Conservation (phyloP, 495 filamentous ascomycete species). For the Hyphodiscus hymeniophilus region DNA sequence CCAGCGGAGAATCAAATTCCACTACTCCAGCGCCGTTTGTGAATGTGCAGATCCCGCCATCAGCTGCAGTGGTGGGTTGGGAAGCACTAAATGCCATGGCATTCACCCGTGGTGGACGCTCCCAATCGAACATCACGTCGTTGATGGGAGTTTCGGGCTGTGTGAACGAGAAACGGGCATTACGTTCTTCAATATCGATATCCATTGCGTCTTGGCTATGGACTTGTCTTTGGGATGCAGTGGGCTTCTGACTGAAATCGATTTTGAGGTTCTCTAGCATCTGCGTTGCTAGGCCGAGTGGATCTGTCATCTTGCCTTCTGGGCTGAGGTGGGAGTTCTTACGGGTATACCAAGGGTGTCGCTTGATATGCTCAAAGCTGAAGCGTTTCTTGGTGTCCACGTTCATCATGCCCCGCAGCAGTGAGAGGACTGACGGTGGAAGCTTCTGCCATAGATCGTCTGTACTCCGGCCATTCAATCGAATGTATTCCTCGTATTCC, state of each 20-base stretch:
- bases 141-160: constrained; percentile 59
- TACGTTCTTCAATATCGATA: constrained; percentile 33
- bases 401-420: constrained; percentile 90
- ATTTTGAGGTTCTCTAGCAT: constrained; percentile 93
- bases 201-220: constrained; percentile 44
- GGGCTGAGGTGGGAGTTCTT: constrained; percentile 64
- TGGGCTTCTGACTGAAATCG: constrained; percentile 67
- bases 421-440: constrained; percentile 68
- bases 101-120: constrained; percentile 30
- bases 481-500: constrained; percentile 80
- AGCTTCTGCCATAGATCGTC: constrained; percentile 84
- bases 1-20: constrained; percentile 47
- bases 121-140: constrained; percentile 45
- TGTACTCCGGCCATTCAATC: constrained; percentile 64
- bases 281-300: constrained; percentile 73
- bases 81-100: constrained; percentile 28
- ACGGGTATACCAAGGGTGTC: constrained; percentile 93
- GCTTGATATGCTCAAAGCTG: constrained; percentile 75
- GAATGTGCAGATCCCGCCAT: constrained; percentile 12
- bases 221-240: constrained; percentile 32
- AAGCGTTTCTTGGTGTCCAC: constrained; percentile 71
- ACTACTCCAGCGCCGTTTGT: constrained; percentile 9
- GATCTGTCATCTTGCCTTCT: constrained; percentile 71
- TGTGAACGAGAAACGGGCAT: constrained; percentile 50
- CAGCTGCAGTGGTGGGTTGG: constrained; percentile 30